Percentiles rank a stretch among this genome's conserved stretches.
Conservation (phyloP, 331 rosid species). For the Malus hybrid region DNA sequence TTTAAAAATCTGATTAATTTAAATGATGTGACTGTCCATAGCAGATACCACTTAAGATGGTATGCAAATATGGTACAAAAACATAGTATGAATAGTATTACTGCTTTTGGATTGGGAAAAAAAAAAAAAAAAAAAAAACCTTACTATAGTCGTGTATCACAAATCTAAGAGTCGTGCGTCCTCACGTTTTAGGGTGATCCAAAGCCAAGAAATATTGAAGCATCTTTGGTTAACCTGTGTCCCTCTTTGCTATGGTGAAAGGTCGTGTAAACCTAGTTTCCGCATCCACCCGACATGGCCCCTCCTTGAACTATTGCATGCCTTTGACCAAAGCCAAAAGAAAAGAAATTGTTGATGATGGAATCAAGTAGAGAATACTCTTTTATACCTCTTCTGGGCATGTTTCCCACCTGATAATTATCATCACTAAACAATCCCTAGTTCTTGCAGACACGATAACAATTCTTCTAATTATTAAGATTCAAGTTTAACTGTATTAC, state of each 20-base stretch:
- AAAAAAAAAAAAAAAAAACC: too few relatives aligned
- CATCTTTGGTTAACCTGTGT: neutral
- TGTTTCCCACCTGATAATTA: neutral
- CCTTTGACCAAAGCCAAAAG: neutral
- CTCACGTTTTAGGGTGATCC: neutral
- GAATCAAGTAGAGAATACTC: neutral
- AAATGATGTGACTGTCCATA: too few relatives aligned
- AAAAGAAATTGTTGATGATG: neutral
- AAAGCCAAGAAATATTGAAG: neutral
- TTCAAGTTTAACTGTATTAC: neutral
- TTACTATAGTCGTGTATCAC: neutral
- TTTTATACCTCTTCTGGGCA: too few relatives aligned
- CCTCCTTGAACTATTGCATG: neutral
- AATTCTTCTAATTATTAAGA: neutral
- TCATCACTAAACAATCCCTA: neutral
- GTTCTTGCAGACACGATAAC: neutral
- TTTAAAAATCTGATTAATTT: too few relatives aligned
- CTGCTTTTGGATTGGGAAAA: too few relatives aligned
- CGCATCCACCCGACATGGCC: neutral
- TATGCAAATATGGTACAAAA: too few relatives aligned
- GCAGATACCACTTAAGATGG: too few relatives aligned
- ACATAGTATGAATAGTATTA: too few relatives aligned
- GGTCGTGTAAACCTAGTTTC: neutral
- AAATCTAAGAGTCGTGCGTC: neutral
- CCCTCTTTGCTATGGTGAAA: neutral